A percentile compares a stretch with the other conserved stretches of the same genome.
Evolutionary conservation across 1,139 yeast species (phyloP).

Genomic region (Saccharomycopsis hybrid): DNA sequence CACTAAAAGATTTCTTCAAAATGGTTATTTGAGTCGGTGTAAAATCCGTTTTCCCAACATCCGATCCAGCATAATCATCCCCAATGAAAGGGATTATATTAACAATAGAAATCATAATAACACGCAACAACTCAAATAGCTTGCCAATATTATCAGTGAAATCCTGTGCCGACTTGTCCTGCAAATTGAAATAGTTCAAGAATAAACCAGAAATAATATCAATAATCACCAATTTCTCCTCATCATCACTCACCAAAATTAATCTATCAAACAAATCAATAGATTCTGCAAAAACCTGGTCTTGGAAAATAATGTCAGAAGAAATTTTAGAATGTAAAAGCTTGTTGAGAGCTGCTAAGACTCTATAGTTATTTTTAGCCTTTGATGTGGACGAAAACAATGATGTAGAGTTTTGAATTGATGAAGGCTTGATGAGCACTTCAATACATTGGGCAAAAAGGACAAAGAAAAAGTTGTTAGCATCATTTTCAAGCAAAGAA

Average conservation of each 20-base stretch:
- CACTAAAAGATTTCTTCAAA: constrained; percentile 48
- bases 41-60: constrained; percentile 21
- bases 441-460: constrained; percentile 82
- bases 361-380: constrained; percentile 32
- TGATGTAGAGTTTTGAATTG: not conserved
- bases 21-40: constrained; percentile 35
- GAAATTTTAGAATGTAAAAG: constrained; percentile 54
- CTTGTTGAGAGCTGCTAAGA: constrained; percentile 48
- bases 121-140: constrained; percentile 70
- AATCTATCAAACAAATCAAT: constrained; percentile 72
- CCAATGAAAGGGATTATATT: constrained; percentile 55
- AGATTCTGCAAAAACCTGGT: constrained; percentile 67
- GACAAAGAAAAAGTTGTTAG: constrained; percentile 71
- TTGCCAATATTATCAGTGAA: constrained; percentile 63
- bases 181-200: constrained; percentile 27
- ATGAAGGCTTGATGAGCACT: constrained; percentile 45
- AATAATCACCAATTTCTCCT: constrained; percentile 47
- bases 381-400: constrained; percentile 21
- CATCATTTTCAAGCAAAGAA: constrained; percentile 45
- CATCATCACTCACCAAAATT: constrained; percentile 51
- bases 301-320: constrained; percentile 56
- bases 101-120: constrained; percentile 62
- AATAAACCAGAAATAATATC: constrained; percentile 50
- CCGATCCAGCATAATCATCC: constrained; percentile 30
- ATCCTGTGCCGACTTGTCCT: constrained; percentile 29